Evolutionary conservation across 768 basidiomycete genomes (phyloP).

Genomic region (Kwoniella dendrophila): DNA sequence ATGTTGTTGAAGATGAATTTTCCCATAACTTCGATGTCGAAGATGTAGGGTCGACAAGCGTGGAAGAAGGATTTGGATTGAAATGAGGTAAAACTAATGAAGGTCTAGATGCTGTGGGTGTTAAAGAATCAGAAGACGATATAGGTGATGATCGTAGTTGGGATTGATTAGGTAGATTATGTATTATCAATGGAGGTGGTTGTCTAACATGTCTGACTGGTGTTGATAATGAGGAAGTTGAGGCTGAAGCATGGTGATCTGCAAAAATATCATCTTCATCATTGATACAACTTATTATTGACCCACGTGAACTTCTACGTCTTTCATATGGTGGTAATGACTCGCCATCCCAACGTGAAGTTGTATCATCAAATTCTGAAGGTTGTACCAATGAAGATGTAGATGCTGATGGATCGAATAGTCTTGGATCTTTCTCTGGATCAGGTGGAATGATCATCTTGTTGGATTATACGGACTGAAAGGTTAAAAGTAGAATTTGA

Average conservation of each 20-base stretch:
- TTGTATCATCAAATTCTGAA: conserved; percentile 20
- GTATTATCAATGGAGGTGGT: conserved; percentile 8
- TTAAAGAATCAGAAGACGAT: conserved; percentile 17
- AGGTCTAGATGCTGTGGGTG: conserved; percentile 6
- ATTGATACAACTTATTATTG: not conserved
- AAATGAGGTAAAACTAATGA: conserved; percentile 11
- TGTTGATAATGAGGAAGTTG: not conserved
- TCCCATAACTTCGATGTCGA: conserved; percentile 40
- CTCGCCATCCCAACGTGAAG: conserved; percentile 28
- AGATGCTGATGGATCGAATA: conserved; percentile 34
- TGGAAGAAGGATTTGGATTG: not conserved
- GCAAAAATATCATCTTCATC: conserved; percentile 12
- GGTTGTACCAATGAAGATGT: conserved; percentile 31
- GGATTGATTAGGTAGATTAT: conserved; percentile 7
- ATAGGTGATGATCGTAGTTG: conserved; percentile 18
- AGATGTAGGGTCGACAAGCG: not conserved
- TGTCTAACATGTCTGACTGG: not conserved
- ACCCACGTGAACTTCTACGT: conserved; percentile 7
- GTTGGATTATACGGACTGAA: not conserved
- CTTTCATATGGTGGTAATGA: conserved; percentile 45
- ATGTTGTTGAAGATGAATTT: conserved; percentile 10
- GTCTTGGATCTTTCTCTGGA: conserved; percentile 49
- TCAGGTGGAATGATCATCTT: conserved; percentile 55
- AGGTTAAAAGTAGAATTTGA: not conserved
- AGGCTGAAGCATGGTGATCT: conserved; percentile 2